Conservation (phyloP, 768 basidiomycete species). For the Hygrophoropsis aurantiaca region DNA sequence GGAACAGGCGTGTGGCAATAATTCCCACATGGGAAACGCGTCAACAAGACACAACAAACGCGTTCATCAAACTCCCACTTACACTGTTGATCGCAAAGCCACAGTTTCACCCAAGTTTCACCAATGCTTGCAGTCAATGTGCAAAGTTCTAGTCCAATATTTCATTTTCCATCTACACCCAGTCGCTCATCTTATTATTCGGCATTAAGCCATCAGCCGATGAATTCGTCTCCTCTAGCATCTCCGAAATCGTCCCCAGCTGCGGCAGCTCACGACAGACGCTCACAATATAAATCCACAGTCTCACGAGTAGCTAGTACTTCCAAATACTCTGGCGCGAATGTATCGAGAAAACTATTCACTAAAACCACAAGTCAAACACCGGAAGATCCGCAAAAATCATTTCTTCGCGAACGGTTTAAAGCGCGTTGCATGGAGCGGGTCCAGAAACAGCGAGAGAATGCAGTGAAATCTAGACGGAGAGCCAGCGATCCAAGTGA, state of each 20-base stretch:
- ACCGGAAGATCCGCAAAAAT: conserved; percentile 48
- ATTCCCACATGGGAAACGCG: conserved; percentile 12
- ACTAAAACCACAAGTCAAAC: conserved; percentile 8
- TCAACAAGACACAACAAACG: conserved; percentile 23
- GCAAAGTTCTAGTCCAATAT: conserved; percentile 30
- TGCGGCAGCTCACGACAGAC: conserved; percentile 47
- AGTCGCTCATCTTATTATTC: conserved; percentile 29
- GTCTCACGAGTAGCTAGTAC: conserved; percentile 29
- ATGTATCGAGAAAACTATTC: conserved; percentile 12
- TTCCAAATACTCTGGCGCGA: conserved; percentile 16
- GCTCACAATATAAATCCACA: conserved; percentile 53
- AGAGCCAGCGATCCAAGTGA: conserved; percentile 45
- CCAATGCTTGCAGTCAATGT: conserved; percentile 11
- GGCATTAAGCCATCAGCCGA: conserved; percentile 32
- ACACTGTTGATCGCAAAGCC: too few relatives aligned
- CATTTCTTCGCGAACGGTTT: conserved; percentile 59
- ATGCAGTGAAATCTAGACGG: conserved; percentile 39
- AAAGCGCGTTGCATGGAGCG: conserved; percentile 63
- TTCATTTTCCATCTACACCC: conserved; percentile 36
- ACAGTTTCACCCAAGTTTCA: too few relatives aligned
- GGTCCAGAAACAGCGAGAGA: conserved; percentile 54
- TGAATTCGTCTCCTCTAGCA: conserved; percentile 54
- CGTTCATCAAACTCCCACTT: conserved; percentile 5
- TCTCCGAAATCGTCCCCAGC: conserved; percentile 50
- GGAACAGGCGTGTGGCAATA: too few relatives aligned